Conservation (phyloP, 2,329 filamentous ascomycete genomes). For the Cladosporium sp. region DNA sequence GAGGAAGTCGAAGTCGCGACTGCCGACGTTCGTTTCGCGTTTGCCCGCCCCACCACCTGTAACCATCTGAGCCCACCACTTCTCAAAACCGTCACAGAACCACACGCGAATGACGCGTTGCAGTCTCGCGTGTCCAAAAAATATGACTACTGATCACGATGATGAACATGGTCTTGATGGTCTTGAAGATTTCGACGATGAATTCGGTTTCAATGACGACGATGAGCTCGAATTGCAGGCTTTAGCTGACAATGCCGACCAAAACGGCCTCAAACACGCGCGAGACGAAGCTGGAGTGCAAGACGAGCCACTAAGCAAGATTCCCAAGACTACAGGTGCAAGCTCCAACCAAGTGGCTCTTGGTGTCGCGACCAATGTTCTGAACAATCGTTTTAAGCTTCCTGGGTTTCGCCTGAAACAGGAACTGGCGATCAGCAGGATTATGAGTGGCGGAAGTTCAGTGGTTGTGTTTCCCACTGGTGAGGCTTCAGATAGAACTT, state of each 20-base stretch:
- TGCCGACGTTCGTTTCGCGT: too few species aligned
- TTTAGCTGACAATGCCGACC: neutral
- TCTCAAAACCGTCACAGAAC: too few species aligned
- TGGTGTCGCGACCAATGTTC: slow-evolving; percentile 29
- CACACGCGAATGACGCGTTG: too few species aligned
- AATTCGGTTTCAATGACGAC: slow-evolving; percentile 23
- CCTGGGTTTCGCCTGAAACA: slow-evolving; percentile 44
- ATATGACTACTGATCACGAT: slow-evolving; percentile 11
- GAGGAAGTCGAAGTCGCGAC: too few species aligned
- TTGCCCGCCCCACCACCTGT: too few species aligned
- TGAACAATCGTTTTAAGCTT: slow-evolving; percentile 41
- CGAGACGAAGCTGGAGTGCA: neutral
- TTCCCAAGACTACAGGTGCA: neutral
- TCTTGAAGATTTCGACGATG: too few species aligned
- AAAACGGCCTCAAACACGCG: neutral
- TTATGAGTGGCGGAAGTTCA: slow-evolving; percentile 42
- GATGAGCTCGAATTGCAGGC: slow-evolving; percentile 23
- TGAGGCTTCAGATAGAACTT: neutral
- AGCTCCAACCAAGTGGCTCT: neutral
- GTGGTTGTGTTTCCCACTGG: slow-evolving; percentile 41
- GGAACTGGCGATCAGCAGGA: slow-evolving; percentile 39
- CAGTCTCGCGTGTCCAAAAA: too few species aligned
- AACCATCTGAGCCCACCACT: neutral
- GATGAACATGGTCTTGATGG: slow-evolving; percentile 26
- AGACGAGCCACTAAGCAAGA: neutral